Base-by-base conservation (phyloP, 2,329 filamentous ascomycete genomes). In the Colletotrichum destructivum region DNA sequence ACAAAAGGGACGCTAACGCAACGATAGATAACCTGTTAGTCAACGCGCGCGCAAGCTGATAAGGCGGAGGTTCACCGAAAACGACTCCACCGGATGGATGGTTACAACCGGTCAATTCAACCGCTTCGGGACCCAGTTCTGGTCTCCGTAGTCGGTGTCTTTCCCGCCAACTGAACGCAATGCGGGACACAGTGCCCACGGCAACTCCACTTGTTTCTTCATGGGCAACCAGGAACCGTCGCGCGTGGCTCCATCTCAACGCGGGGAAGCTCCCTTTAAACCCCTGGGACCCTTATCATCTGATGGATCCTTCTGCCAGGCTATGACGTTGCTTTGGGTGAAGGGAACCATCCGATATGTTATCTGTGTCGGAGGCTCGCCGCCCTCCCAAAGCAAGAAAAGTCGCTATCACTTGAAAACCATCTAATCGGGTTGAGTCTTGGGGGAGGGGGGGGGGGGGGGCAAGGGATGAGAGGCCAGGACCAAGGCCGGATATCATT, bases 41-140 rank as follows among this genome's bases (percentile, higher is more conserved):
- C 69, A 71, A 71, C 52, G 65, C 69, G 59, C 69, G 44, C 59
- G n/a, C n/a, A 63, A 52, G 69, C 69, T 69, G 69, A 71, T 71
- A 71, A 71, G 69, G 65, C 69, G 69, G 69, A 71, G 65, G 59
- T 71, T 71, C 69, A 60, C 69, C 69, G 69, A 71, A 40, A 49
- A n/a, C 13, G 47, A 23, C 64, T 63, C 69, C 69, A 71, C 69
- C 42, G 12, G 13, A 42, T 42, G 18, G 47, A 57, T 57, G 35
- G 31, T 31, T 31, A 31, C 21, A 44, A 44, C 31, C 42, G 16
- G 26, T 9, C 23, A 11, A 23, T 47, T 54, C 69, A 51, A 40
- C 49, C 16, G 59, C 52, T 44, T 60, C 59, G 64, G 69, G 44
- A n/a, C 11, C 21, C 31, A 71, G n/a, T 59, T 59, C 44, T 63